A percentile compares a stretch with the other conserved stretches of the same genome.
Conservation (phyloP, 129 eudicot genomes). For the Ambrosia artemisiifolia region DNA sequence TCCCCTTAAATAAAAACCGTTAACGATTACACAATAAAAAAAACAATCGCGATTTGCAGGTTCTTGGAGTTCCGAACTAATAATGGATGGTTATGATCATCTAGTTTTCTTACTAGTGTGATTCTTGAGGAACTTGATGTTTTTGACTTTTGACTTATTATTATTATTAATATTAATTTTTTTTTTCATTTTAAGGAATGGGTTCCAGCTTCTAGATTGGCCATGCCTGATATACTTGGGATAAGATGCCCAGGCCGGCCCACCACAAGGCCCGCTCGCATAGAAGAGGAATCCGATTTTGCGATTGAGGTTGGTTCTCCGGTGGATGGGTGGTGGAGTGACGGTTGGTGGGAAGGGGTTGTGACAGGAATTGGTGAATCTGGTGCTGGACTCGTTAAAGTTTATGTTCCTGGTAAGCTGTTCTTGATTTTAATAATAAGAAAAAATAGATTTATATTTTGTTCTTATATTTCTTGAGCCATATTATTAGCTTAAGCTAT, state of each 20-base stretch:
- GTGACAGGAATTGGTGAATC: constrained; percentile 39
- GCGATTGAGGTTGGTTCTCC: constrained; percentile 64
- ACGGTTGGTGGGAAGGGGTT: constrained; percentile 99
- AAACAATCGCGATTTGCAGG: not conserved
- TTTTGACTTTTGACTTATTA: not conserved
- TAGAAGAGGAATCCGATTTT: constrained; percentile 24
- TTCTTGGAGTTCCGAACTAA: not conserved
- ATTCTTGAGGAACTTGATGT: not conserved
- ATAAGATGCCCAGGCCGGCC: constrained; percentile 66
- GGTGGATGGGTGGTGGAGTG: constrained; percentile 97
- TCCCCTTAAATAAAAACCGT: not conserved
- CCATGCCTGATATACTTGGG: constrained; percentile 76
- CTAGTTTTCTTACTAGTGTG: not conserved
- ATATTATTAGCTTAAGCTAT: not conserved
- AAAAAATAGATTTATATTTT: not conserved
- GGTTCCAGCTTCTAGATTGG: constrained; percentile 66
- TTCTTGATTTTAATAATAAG: not conserved
- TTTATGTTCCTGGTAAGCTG: constrained; percentile 73
- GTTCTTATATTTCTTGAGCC: not conserved
- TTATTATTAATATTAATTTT: too few relatives aligned
- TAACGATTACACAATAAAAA: not conserved
- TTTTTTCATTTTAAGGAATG: constrained; percentile 53
- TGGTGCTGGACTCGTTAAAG: constrained; percentile 48
- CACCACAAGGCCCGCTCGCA: constrained; percentile 66
- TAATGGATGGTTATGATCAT: not conserved